These are phyloP conservation scores for Aethionema arabicum DNA, from an alignment of 345 rosid genomes.

Conservation along the genomic window DNA sequence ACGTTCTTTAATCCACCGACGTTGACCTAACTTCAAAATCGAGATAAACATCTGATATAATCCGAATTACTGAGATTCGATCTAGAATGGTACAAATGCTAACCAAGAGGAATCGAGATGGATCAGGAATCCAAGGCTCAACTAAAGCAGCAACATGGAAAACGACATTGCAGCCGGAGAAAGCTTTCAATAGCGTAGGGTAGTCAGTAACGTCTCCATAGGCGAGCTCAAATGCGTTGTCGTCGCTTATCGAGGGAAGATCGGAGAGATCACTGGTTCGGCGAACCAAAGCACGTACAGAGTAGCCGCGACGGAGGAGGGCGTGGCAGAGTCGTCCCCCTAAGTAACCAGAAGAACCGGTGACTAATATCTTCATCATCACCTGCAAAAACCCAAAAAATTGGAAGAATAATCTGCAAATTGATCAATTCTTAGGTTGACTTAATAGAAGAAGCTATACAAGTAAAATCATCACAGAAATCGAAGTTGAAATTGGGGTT, in stretches of 20 bases:
- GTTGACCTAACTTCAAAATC: conserved; percentile 47
- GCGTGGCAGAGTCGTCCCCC: conserved; percentile 66
- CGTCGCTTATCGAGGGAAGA: conserved; percentile 36
- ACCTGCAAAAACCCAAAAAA: too few species aligned
- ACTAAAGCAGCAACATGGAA: conserved; percentile 75
- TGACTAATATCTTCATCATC: conserved; percentile 45
- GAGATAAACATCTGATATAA: too few species aligned
- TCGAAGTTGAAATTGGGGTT: neutral
- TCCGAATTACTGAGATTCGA: too few species aligned
- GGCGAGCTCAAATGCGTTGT: conserved; percentile 43
- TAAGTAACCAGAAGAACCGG: conserved; percentile 70
- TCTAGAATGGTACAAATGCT: conserved; percentile 6
- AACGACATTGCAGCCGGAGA: conserved; percentile 54
- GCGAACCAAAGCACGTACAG: conserved; percentile 68
- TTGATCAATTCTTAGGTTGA: conserved; percentile 41
- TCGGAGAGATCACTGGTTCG: conserved; percentile 64
- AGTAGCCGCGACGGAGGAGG: conserved; percentile 49
- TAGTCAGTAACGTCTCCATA: conserved; percentile 72
- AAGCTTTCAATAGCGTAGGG: conserved; percentile 52
- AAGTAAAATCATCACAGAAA: conserved; percentile 35
- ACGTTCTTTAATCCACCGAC: conserved; percentile 68
- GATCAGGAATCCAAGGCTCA: conserved; percentile 78
- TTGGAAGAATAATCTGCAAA: conserved; percentile 48
- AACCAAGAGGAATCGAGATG: conserved; percentile 63
- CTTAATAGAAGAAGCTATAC: conserved; percentile 43